phyloP scores from a whole-genome alignment of 2,329 filamentous ascomycete genomes.

The Chaetoscypha palmicola region DNA sequence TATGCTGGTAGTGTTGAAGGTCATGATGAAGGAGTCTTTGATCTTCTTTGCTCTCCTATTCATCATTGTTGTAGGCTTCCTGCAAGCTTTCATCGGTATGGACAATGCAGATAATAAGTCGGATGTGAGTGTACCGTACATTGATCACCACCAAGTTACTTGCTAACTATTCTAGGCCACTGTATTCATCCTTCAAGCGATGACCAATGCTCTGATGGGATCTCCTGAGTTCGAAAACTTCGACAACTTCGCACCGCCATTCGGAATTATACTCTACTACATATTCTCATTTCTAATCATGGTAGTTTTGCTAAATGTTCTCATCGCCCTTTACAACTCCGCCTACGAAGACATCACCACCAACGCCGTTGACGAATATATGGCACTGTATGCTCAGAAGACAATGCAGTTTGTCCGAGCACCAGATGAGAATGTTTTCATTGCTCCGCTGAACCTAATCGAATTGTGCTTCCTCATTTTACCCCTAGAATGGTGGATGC shows the following conservation, averaged over 20 bases:
- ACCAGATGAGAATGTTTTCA: constrained; percentile 97
- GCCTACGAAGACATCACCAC: constrained; percentile 80
- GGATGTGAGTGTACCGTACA: constrained; percentile 20
- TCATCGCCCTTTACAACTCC: constrained; percentile 95
- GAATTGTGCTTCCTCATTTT: constrained; percentile 74
- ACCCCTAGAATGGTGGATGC: constrained; percentile 94
- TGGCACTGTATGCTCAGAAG: constrained; percentile 87
- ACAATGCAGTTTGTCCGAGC: constrained; percentile 96
- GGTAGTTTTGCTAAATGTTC: constrained; percentile 87
- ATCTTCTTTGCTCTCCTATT: constrained; percentile 92
- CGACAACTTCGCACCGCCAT: constrained; percentile 84
- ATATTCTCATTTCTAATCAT: constrained; percentile 96
- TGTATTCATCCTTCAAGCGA: constrained; percentile 68
- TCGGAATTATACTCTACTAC: constrained; percentile 93
- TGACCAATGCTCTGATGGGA: constrained; percentile 88
- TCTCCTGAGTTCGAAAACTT: constrained; percentile 85
- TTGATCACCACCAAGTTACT: neutral
- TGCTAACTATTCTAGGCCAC: constrained; percentile 42
- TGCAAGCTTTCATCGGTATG: constrained; percentile 90
- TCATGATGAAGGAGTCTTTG: constrained; percentile 88
- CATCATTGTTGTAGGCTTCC: constrained; percentile 77
- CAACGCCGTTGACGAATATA: constrained; percentile 89
- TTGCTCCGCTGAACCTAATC: constrained; percentile 89
- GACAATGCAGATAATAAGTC: constrained; percentile 72
- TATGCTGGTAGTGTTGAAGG: constrained; percentile 94